Base-by-base conservation (phyloP, 1,284 basidiomycete genomes). In the Trichosporon sp. region DNA sequence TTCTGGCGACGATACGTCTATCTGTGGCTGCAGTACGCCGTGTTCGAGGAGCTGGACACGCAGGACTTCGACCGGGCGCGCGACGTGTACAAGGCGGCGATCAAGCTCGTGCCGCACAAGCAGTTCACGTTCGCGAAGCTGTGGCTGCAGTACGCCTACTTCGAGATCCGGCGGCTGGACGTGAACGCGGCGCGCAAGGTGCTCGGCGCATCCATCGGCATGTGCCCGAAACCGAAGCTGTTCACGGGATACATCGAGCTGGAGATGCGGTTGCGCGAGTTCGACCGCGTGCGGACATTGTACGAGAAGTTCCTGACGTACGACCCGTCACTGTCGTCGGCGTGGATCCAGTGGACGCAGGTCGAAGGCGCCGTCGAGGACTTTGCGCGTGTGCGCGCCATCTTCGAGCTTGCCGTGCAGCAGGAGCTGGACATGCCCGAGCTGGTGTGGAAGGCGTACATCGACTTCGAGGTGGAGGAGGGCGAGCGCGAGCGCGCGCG, bases 371-470 rank as follows among this genome's bases (percentile, higher is more conserved):
- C 93, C 66, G 87, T 99, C 1, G 93, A 93, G 81, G 97, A 99
- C 82, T 90, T 92, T 79, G 86, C 90, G 29, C 93, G 97, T 62
- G 93, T 95, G 2, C 91, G 98, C 15, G 95, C 90, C 2, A 95
- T 99, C 78, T 99, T 94, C 82, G 95, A 99, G 82, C 89, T 99
- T 44, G 97, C 93, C 2, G 89, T 96, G n/a, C 86, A 90, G 2
- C 97, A 99, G 78, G 89, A 90, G n/a, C 86, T 99, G 51, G 95
- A 97, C 68, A 98, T 98, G 94, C 97, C 97, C 2, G 97, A 99
- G 82, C 87, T 98, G 12, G 87, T 98, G n/a, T 96, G 94, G 94
- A 85, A 87, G 81, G 92, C 93, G 3, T 99, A 95, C 83, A 94
- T 99, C 84, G 96, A 99, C 84, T 91, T 93, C 74, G 93, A 95